Evolutionary conservation across 352 stramenopile genomes (phyloP).

Genomic region (Globisporangium middletonii): DNA sequence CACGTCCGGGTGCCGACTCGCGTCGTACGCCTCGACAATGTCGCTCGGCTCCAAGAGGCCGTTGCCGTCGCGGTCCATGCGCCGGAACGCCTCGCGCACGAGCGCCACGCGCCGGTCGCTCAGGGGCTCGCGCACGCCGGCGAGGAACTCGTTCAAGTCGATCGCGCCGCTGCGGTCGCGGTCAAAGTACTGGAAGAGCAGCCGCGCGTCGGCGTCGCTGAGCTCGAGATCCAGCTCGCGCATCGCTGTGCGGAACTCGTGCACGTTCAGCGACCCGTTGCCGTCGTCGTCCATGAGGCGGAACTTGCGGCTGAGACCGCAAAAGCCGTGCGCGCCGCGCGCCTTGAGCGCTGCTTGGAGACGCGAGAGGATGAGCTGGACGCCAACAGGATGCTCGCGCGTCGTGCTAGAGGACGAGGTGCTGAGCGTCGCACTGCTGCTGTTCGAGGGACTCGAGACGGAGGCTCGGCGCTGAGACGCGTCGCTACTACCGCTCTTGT

Average conservation of each 20-base stretch:
- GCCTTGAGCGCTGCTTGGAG: conserved; percentile 45
- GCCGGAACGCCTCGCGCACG: conserved; percentile 75
- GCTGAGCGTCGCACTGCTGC: background rate
- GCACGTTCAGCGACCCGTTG: conserved; percentile 60
- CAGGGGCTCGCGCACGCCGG: conserved; percentile 70
- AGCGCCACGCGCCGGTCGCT: conserved; percentile 57
- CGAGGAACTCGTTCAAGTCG: conserved; percentile 84
- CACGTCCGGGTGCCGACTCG: conserved; percentile 81
- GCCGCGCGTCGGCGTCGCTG: conserved; percentile 46
- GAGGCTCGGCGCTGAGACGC: background rate
- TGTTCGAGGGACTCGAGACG: background rate
- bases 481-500: background rate
- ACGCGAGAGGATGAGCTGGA: conserved; percentile 50
- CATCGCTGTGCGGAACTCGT: conserved; percentile 72
- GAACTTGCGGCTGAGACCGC: conserved; percentile 68
- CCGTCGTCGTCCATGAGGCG: conserved; percentile 74
- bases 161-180: conserved; percentile 69
- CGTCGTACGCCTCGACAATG: conserved; percentile 79
- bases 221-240: conserved; percentile 47
- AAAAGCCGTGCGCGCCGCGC: conserved; percentile 67
- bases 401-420: background rate
- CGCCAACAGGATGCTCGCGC: conserved; percentile 33
- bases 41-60: conserved; percentile 71
- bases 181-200: conserved; percentile 85
- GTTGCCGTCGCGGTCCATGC: conserved; percentile 77